phyloP scores from a whole-genome alignment of 1,284 basidiomycete species.

The Jaminaea rosea region DNA sequence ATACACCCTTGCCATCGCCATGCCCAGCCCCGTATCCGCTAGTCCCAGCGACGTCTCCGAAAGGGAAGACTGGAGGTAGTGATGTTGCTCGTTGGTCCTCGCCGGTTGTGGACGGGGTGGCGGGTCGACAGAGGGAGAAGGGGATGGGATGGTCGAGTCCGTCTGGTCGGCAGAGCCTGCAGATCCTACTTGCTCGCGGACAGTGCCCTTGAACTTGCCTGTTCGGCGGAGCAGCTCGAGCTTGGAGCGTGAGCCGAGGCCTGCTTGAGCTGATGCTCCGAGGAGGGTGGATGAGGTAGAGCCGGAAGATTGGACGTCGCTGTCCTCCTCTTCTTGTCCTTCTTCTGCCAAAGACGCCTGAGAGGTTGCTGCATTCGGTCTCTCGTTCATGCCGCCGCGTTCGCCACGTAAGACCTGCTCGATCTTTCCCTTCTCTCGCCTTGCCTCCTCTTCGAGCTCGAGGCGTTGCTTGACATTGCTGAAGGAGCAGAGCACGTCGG shows the following conservation, averaged over 20 bases:
- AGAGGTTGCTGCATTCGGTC: neutral
- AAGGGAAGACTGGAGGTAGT: neutral
- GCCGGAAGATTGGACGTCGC: neutral
- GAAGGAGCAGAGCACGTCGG: conserved; percentile 33
- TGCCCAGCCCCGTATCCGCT: conserved; percentile 32
- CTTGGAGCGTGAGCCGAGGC: conserved; percentile 12
- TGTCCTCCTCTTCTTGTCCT: neutral
- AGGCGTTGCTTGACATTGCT: conserved; percentile 30
- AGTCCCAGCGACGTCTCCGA: conserved; percentile 6
- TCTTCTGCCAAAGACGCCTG: neutral
- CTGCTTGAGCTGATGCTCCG: conserved; percentile 3
- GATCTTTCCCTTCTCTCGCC: neutral
- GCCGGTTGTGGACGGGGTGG: neutral
- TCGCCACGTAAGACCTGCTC: neutral
- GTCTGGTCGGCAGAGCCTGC: neutral
- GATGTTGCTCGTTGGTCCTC: neutral
- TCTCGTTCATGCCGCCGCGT: neutral
- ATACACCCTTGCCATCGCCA: conserved; percentile 39
- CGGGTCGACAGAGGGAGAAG: neutral
- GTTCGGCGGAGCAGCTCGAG: conserved; percentile 23
- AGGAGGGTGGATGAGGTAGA: conserved; percentile 1
- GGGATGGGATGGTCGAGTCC: neutral
- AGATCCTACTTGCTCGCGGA: conserved; percentile 22
- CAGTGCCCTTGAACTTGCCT: conserved; percentile 35
- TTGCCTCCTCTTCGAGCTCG: conserved; percentile 22